Evolutionary conservation across 2,329 filamentous ascomycete genomes (phyloP), one percentile per base, ranked within the genome.

Genomic region (Zasmidium cellare): DNA sequence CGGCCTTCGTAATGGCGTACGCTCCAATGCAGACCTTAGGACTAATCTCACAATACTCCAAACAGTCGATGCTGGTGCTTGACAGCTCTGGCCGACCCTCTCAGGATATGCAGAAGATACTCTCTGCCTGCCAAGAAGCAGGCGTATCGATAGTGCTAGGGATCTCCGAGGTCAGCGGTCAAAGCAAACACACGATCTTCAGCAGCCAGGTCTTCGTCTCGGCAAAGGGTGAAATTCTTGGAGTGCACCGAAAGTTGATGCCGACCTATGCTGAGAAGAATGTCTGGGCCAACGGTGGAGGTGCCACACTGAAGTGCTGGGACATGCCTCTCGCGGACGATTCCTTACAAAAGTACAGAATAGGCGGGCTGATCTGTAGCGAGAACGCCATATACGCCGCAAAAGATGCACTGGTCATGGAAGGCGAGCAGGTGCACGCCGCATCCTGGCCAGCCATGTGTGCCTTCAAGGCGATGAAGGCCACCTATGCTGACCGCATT

Each of bases 211-310:
- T 50, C 47, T 50, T 24, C 23, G 28, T 50, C 20, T 25, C 47
- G 14, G 24, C 22, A 3, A 25, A 28, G 12, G 47, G 47, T 50
- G 22, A 22, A 9, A 50, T 50, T 28, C 20, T 35, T 18, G 47
- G 47, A 19, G 47, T 50, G 12, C 47, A 50, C 28, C 47, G 47
- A 16, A 51, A 38, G 48, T n/a, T 51, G 22, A 19, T 25, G 6
- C 48, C 48, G 9, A 51, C 48, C 3, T 51, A 19, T 16, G 25
- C 19, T 24, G 48, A 51, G 25, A 24, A 31, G 18, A 35, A 20
- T 14, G 48, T 51, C 18, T 51, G 48, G 48, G 48, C 25, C n/a
- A 25, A 51, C n/a, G 48, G 48, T 3, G 48, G 23, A 9, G 48
- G 48, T 14, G 23, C 22, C 14, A 50, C 47, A 16, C 47, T 50